Conservation (phyloP, 2,329 filamentous ascomycete species). For the Macrophomina pseudophaseolina region DNA sequence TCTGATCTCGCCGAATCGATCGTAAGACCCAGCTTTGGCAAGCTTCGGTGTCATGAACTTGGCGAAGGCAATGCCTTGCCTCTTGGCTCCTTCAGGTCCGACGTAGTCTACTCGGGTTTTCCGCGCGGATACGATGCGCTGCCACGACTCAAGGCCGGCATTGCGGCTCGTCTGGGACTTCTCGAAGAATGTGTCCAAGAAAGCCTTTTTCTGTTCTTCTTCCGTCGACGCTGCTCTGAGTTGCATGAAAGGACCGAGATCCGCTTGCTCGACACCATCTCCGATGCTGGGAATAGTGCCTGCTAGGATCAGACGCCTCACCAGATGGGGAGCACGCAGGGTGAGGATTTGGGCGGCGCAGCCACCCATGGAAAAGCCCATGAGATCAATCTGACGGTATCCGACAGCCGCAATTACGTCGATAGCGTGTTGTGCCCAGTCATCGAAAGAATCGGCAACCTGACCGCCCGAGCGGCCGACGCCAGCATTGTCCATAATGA, state of each 20-base stretch:
- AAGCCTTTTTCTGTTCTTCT: slow-evolving; percentile 17
- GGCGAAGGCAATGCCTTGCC: slow-evolving; percentile 22
- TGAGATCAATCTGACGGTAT: slow-evolving; percentile 49
- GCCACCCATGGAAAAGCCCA: slow-evolving; percentile 60
- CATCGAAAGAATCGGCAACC: slow-evolving; percentile 48
- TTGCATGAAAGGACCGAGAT: slow-evolving; percentile 11
- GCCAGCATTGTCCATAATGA: slow-evolving; percentile 57
- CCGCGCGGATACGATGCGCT: slow-evolving; percentile 2
- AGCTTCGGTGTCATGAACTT: slow-evolving; percentile 27
- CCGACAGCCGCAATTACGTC: slow-evolving; percentile 37
- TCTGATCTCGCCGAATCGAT: slow-evolving; percentile 35
- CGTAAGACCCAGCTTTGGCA: slow-evolving; percentile 26
- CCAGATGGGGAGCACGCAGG: slow-evolving; percentile 43
- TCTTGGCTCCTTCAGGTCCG: slow-evolving; percentile 21
- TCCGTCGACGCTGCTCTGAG: slow-evolving; percentile 11
- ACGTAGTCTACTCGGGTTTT: slow-evolving; percentile 17
- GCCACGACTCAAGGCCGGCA: slow-evolving; percentile 23
- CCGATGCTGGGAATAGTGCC: slow-evolving; percentile 52
- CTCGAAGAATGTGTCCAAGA: slow-evolving; percentile 28
- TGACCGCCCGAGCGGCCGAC: slow-evolving; percentile 53
- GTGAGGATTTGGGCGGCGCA: slow-evolving; percentile 54
- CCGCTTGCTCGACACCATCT: slow-evolving; percentile 35
- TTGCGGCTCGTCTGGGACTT: slow-evolving; percentile 27
- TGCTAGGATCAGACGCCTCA: slow-evolving; percentile 51
- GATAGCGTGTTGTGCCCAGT: slow-evolving; percentile 39